phyloP scores from a whole-genome alignment of 371 early-diverging fungal genomes.

The Chytridiales sp. region DNA sequence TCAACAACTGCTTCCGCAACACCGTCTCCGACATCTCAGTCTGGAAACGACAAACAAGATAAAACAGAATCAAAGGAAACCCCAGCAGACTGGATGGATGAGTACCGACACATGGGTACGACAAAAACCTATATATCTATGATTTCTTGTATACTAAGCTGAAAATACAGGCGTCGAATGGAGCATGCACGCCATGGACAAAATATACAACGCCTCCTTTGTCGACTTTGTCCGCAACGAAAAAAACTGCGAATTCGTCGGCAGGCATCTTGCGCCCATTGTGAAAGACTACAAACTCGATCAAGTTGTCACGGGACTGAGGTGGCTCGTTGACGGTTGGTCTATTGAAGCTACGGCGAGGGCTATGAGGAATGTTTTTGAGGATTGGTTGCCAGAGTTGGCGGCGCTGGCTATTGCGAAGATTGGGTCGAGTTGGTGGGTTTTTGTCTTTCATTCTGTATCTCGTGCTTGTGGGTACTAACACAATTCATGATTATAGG shows the following conservation, averaged over 20 bases:
- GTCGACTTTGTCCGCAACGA: conserved; percentile 40
- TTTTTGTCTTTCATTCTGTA: conserved; percentile 16
- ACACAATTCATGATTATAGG: conserved; percentile 10
- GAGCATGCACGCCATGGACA: conserved; percentile 45
- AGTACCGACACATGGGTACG: conserved; percentile 23
- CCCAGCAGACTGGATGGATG: conserved; percentile 16
- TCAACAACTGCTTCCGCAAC: no score
- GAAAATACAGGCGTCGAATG: conserved; percentile 36
- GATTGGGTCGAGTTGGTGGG: conserved; percentile 21
- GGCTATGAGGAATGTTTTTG: conserved; percentile 30
- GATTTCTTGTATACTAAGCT: no score
- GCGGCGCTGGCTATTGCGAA: conserved; percentile 31
- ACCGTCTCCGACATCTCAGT: no score
- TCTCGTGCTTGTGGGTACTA: not conserved
- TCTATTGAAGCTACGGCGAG: conserved; percentile 27
- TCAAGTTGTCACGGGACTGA: conserved; percentile 36
- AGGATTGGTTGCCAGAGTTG: conserved; percentile 43
- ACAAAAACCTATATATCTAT: not conserved
- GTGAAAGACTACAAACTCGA: conserved; percentile 44
- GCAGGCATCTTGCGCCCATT: conserved; percentile 29
- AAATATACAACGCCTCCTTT: conserved; percentile 37
- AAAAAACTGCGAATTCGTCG: conserved; percentile 36
- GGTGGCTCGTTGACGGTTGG: conserved; percentile 44
- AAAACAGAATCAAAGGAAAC: not conserved
- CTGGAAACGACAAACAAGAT: no score